A percentile compares a stretch with the other conserved stretches of the same genome.
Conservation (phyloP, 2,329 filamentous ascomycete species). For the Botrytis porri region DNA sequence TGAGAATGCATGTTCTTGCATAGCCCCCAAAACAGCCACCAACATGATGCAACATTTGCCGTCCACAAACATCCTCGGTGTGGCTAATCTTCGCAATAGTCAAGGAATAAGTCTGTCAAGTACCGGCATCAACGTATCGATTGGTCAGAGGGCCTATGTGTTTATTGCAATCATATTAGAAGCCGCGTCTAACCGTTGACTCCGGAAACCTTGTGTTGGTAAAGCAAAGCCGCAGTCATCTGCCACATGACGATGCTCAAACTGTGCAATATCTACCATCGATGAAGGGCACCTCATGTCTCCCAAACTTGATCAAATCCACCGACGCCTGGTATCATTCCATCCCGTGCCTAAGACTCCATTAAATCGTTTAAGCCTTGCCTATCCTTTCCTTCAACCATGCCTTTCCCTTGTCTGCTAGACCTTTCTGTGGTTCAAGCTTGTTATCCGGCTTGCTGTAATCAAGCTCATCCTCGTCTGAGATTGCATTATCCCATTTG, state of each 20-base stretch:
- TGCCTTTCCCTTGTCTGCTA: constrained; percentile 54
- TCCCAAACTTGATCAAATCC: constrained; percentile 1
- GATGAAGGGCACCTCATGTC: background rate
- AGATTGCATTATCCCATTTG: constrained; percentile 32
- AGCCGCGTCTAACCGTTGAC: background rate
- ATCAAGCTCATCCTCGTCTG: constrained; percentile 27
- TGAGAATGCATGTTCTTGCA: background rate
- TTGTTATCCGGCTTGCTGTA: constrained; percentile 14
- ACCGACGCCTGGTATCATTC: constrained; percentile 11
- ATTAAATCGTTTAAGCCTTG: background rate
- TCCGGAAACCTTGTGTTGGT: background rate
- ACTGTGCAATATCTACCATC: background rate
- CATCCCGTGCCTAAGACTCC: background rate
- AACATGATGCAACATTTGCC: constrained; percentile 7
- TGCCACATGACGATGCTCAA: constrained; percentile 1
- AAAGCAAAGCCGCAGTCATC: background rate
- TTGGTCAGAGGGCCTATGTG: background rate
- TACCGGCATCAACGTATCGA: constrained; percentile 2
- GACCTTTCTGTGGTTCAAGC: constrained; percentile 34
- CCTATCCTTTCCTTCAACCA: constrained; percentile 29
- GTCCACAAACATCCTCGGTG: background rate
- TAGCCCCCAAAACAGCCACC: background rate
- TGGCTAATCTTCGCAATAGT: background rate
- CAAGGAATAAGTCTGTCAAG: background rate
- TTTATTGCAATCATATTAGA: constrained; percentile 1